Percentiles rank a stretch among this genome's conserved stretches.
Evolutionary conservation across 805 yeast species (phyloP).

Genomic region (Metschnikowia gruessii): DNA sequence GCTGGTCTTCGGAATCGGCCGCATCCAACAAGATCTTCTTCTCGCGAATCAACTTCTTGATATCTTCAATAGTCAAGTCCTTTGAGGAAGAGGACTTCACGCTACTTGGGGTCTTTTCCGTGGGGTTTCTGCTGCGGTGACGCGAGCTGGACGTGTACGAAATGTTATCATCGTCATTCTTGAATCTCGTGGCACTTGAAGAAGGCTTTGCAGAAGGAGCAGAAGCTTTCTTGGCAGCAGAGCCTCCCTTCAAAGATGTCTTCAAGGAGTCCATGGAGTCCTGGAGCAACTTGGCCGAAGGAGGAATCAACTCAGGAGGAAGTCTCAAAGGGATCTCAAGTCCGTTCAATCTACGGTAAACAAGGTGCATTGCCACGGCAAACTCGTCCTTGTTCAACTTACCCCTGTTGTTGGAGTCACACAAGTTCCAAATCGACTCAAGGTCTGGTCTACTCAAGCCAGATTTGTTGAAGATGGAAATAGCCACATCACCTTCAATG

Average conservation of each 20-base stretch:
- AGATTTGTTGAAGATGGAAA: constrained; percentile 83
- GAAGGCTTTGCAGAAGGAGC: constrained; percentile 18
- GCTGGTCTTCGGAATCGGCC: constrained; percentile 63
- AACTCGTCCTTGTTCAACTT: constrained; percentile 85
- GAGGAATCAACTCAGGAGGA: constrained; percentile 90
- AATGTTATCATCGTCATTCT: constrained; percentile 69
- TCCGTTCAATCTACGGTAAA: constrained; percentile 87
- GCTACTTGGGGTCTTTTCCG: constrained; percentile 15
- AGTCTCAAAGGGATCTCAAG: constrained; percentile 75
- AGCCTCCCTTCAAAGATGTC: constrained; percentile 49
- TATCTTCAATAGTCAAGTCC: constrained; percentile 48
- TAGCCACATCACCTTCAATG: constrained; percentile 78
- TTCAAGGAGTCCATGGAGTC: constrained; percentile 71
- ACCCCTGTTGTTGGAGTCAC: constrained; percentile 81
- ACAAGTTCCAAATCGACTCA: constrained; percentile 87
- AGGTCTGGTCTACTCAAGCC: constrained; percentile 83
- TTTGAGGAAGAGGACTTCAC: constrained; percentile 27
- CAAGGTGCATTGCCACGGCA: constrained; percentile 95
- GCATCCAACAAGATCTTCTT: constrained; percentile 70
- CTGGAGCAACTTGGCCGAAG: constrained; percentile 71
- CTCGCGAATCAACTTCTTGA: constrained; percentile 67
- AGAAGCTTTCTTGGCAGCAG: constrained; percentile 19
- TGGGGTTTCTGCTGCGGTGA: constrained; percentile 42
- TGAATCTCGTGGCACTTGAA: constrained; percentile 45
- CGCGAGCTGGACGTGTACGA: constrained; percentile 70